These are phyloP conservation scores for Pseudopediastrum boryanum DNA, from an alignment of 139 green algal genomes.

Conservation along the genomic window DNA sequence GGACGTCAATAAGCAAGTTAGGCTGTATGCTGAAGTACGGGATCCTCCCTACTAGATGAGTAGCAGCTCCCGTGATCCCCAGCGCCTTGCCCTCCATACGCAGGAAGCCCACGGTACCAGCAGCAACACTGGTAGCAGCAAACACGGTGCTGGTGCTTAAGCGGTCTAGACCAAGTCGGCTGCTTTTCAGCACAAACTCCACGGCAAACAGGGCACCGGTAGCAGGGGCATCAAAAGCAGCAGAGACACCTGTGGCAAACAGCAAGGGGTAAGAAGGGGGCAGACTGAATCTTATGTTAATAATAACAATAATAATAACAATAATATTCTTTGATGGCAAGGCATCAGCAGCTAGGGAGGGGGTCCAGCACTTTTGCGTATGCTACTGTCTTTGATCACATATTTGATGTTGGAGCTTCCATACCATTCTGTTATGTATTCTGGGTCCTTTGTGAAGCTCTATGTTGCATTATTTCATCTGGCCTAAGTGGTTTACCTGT, in stretches of 20 bases:
- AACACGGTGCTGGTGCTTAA: conserved; percentile 60
- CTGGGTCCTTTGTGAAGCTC: too few relatives aligned
- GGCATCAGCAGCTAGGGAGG: too few relatives aligned
- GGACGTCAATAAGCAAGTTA: conserved; percentile 62
- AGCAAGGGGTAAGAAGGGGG: too few relatives aligned
- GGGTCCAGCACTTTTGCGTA: too few relatives aligned
- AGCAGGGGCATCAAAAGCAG: conserved; percentile 95
- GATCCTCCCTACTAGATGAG: conserved; percentile 64
- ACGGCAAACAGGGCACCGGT: conserved; percentile 94
- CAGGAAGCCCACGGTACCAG: conserved; percentile 52
- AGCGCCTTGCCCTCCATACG: conserved; percentile 48
- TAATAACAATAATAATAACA: too few relatives aligned
- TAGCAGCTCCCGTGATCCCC: conserved; percentile 53
- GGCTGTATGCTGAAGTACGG: conserved; percentile 67
- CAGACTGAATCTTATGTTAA: too few relatives aligned
- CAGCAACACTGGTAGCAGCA: conserved; percentile 45
- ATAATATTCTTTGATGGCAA: too few relatives aligned
- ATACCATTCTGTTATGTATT: too few relatives aligned
- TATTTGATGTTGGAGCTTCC: too few relatives aligned
- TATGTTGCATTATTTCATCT: too few relatives aligned
- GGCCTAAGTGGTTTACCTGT: too few relatives aligned
- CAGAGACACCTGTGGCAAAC: conserved; percentile 80
- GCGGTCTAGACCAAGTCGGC: conserved; percentile 56
- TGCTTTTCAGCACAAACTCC: conserved; percentile 81
- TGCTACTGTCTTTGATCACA: too few relatives aligned